Conservation (phyloP, 2,329 filamentous ascomycete species). For the Diaporthe eres region DNA sequence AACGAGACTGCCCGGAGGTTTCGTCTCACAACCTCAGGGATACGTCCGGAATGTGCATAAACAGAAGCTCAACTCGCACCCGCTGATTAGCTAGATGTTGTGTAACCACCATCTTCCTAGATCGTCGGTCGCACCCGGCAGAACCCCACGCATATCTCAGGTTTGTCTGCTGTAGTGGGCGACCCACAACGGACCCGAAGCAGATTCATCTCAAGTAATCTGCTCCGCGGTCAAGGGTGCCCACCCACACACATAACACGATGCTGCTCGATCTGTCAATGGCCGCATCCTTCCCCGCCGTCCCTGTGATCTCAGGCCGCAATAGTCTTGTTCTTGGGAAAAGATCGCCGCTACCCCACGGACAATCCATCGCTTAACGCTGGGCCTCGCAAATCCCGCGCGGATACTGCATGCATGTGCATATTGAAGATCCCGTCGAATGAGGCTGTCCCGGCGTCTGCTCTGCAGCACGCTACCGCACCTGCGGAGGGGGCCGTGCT, state of each 20-base stretch:
- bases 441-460: conserved; percentile 1
- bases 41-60: conserved; percentile 24
- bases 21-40: conserved; percentile 10
- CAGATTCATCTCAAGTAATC: conserved; percentile 8
- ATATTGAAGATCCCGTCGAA: conserved; percentile 1
- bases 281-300: not conserved
- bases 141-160: conserved; percentile 3
- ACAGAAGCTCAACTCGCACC: not conserved
- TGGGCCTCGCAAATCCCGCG: not conserved
- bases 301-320: not conserved
- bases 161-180: not conserved
- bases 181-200: not conserved
- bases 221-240: not conserved
- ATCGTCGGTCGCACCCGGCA: conserved; percentile 8
- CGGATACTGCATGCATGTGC: not conserved
- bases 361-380: not conserved
- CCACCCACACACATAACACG: not conserved
- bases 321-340: not conserved
- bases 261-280: not conserved
- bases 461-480: not conserved
- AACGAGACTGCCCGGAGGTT: not conserved
- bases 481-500: not conserved
- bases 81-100: conserved; percentile 10
- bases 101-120: conserved; percentile 13
- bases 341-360: conserved; percentile 6